Conservation (phyloP, 768 basidiomycete species). For the Tylopilus felleus region DNA sequence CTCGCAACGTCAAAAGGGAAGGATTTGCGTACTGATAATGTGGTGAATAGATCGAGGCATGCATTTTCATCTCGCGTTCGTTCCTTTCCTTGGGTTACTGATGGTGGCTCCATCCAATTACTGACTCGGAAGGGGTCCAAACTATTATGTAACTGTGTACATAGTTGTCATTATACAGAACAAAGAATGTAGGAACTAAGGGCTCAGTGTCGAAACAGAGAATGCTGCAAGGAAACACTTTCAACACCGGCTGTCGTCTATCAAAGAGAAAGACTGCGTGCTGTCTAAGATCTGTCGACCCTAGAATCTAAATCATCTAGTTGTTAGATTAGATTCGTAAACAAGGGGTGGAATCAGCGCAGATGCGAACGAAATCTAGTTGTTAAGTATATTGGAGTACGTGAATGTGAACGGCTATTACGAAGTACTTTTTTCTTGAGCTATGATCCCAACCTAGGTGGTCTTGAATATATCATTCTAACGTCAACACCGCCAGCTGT, state of each 20-base stretch:
- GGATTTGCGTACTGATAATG: slow-evolving; percentile 42
- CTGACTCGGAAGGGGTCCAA: not conserved
- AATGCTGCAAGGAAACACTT: not conserved
- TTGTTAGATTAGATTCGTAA: not conserved
- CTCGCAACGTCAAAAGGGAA: slow-evolving; percentile 34
- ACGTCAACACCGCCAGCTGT: no score
- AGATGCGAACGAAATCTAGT: not conserved
- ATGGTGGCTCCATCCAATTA: not conserved
- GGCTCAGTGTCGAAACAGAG: no score
- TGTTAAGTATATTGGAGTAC: not conserved
- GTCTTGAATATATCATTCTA: not conserved
- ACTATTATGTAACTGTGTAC: no score
- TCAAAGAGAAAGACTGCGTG: no score
- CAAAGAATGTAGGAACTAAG: not conserved
- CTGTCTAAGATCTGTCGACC: not conserved
- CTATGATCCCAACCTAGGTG: no score
- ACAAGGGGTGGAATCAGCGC: not conserved
- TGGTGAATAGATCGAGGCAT: no score
- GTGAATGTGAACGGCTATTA: not conserved
- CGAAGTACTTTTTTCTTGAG: not conserved
- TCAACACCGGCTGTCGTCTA: slow-evolving; percentile 21
- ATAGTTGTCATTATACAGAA: no score
- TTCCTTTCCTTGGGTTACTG: not conserved
- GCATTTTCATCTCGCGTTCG: not conserved
- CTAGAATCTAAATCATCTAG: not conserved